Evolutionary conservation across 2,329 filamentous ascomycete species (phyloP), one percentile per base, ranked within the genome.

Genomic region (Aureobasidium melanogenum): DNA sequence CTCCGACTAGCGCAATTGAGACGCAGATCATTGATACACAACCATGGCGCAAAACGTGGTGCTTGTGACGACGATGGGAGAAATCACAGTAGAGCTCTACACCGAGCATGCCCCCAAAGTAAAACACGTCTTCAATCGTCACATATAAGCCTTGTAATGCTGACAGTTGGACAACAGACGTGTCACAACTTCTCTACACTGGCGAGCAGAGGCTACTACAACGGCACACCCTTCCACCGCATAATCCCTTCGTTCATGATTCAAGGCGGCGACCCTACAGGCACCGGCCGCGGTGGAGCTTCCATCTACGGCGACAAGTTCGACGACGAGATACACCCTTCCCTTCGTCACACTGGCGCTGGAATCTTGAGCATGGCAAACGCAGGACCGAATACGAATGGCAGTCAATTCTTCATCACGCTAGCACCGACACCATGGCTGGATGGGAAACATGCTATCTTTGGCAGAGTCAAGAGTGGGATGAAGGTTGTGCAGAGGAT

Each of bases 281-380:
- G 92, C 63, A 97, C 91, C 1, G 94, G 94, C 57, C 86, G 91
- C 63, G 94, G 94, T 68, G 94, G 94, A 62, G 81, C 81, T 62
- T 92, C 87, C 64, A 96, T 97, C 77, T 97, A 91, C 75, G 94
- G 93, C 69, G 89, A 91, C 55, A 93, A 90, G 72, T 97, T 97
- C 73, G 90, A 88, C 64, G 94, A 99, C 77, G 94, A 99, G 80
- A 93, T 97, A 68, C 79, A 82, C 50, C 76, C 85, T 2, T 78
- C 79, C 5, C 79, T 99, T 60, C 94, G 93, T 72, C 94, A 99
- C 77, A 96, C 91, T 0, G 93, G 93, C 39, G 92, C 93, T 4
- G 93, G 93, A 1, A 81, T 97, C n/a, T 78, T 99, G 68, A 91
- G 87, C 76, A 99, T 99, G 94, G 94, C 94, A 63, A 99, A 99